Base-by-base conservation (phyloP, 2,329 filamentous ascomycete species). In the Diaporthe eres region DNA sequence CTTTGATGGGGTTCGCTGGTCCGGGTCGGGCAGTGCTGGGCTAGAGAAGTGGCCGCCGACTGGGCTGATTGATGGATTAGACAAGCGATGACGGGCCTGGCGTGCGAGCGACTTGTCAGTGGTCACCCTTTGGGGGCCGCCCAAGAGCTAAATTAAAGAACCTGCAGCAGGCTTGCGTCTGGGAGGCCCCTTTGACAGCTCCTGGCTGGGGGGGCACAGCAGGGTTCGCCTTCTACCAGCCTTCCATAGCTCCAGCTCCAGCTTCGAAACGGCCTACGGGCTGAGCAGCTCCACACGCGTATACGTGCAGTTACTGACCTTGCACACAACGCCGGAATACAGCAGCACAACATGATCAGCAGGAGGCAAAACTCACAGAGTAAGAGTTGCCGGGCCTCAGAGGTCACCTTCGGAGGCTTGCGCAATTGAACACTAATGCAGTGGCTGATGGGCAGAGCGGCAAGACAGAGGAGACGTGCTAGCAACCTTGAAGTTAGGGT, bases 381-480 rank as follows among this genome's bases (percentile, higher is more conserved):
- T 19, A 51, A 68, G 63, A n/a, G 31, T 68, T 68, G 63, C 44
- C 63, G 63, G 58, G 58, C 44, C 2, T 51, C 22, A 55, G 4
- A 31, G 25, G 53, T 3, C n/a, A 15, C 12, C 34, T 37, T 51
- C 28, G 63, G 44, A 19, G 28, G 63, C 63, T 68, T 68, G 63
- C 63, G 63, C 71, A 72, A 58, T 55, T n/a, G 55, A 19, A 42
- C 34, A 49, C 71, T 65, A 65, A 73, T 44, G 58, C 47, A 34
- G 34, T 73, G 58, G 58, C 71, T 73, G 71, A 73, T 65, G 47
- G 47, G n/a, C 58, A 73, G 10, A 70, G 49, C 34, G 65, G 65
- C 65, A 70, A 42, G 31, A 53, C 47, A 25, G 65, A 68, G 31
- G 47, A 39, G 31, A 44, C n/a, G 53, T 60, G 55, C 55, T 57